Evolutionary conservation across 176 grass and related monocot genomes (phyloP), one percentile per base, ranked within the genome.

Genomic region (Carex myosuroides): DNA sequence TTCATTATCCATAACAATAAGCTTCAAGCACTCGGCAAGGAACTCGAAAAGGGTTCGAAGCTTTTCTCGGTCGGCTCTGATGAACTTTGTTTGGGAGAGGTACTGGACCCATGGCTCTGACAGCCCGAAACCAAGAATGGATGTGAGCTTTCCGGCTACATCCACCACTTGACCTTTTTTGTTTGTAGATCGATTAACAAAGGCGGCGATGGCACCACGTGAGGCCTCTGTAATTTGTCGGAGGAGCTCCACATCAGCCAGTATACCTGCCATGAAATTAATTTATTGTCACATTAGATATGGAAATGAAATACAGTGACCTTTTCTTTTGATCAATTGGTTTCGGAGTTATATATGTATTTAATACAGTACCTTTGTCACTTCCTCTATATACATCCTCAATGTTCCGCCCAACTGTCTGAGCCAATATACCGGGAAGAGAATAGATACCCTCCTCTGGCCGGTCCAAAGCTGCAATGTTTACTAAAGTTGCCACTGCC

Each of bases 161-260:
- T 99, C 82, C 5, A 99, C 96, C 20, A 95, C 96, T 65, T 95
- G 96, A 54, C 96, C 96, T 60, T 90, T 93, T 74, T 71, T 90
- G 86, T 99, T 95, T 54, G 96, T 99, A 32, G 91, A 88, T 78
- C 83, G 92, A 68, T 95, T 80, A 42, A 99, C 96, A 69, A 99
- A 95, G 77, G 93, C 30, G 6, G 68, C 58, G 58, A 99, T 85
- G 68, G 96, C 85, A 37, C 96, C 96, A 58, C 96, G 91, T 35
- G 96, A 95, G 62, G 93, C 85, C 76, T 99, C 93, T 37, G 96
- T 95, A 78, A 99, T 99, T 64, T 93, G 80, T 59, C 76, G 91
- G 81, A 99, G 88, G n/a, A 99, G 93, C 87, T 99, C 91, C n/a
- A 99, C 96, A 67, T 99, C 96, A 30, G 85, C 88, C 42, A 99